Conservation (phyloP, 176 grass and related monocot genomes). For the Chloris gayana region DNA sequence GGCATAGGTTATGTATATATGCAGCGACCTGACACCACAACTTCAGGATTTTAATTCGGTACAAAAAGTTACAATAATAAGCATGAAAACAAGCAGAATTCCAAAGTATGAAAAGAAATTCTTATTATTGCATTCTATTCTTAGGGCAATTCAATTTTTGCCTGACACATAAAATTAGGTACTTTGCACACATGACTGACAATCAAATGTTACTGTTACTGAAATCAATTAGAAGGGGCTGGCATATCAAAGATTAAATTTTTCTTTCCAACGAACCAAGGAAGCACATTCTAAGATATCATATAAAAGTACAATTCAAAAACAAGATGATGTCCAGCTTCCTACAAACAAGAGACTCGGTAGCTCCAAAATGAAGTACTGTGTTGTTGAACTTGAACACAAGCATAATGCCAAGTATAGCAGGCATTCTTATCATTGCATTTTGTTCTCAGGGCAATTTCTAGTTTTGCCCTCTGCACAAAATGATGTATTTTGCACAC, state of each 20-base stretch:
- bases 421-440: not conserved
- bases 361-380: conserved; percentile 33
- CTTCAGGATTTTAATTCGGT: too few species aligned
- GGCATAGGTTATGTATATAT: too few species aligned
- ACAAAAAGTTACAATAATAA: not conserved
- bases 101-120: conserved; percentile 1
- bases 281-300: conserved; percentile 44
- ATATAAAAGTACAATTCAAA: conserved; percentile 49
- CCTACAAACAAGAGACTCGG: conserved; percentile 26
- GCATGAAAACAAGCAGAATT: not conserved
- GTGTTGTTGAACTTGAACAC: not conserved
- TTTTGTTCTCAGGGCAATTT: not conserved
- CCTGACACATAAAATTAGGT: not conserved
- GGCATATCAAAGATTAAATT: conserved; percentile 43
- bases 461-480: not conserved
- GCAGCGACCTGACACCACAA: too few species aligned
- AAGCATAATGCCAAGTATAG: conserved; percentile 15
- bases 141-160: not conserved
- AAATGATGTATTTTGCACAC: not conserved
- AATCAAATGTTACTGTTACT: not conserved
- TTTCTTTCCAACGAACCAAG: conserved; percentile 17
- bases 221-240: conserved; percentile 20
- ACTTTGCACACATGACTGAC: not conserved
- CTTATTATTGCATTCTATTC: not conserved
- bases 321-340: conserved; percentile 36